These are phyloP conservation scores for Penicillium aurantiogriseum DNA, from an alignment of 2,329 filamentous ascomycete genomes.

Conservation along the genomic window DNA sequence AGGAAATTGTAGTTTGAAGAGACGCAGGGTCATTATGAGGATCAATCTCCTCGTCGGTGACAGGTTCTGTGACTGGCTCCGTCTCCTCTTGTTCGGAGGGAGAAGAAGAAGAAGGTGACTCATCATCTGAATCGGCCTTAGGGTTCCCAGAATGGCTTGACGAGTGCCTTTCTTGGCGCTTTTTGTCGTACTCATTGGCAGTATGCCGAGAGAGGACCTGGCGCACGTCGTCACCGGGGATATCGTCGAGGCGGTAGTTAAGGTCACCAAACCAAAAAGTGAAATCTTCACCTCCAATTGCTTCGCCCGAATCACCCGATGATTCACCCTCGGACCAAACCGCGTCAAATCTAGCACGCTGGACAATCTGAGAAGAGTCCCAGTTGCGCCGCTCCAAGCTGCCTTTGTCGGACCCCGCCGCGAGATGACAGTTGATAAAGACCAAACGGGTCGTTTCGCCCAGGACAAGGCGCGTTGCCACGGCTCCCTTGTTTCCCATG, in stretches of 20 bases:
- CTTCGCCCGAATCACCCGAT: conserved; percentile 58
- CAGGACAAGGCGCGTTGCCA: conserved; percentile 75
- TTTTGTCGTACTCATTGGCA: conserved; percentile 69
- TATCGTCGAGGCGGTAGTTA: conserved; percentile 85
- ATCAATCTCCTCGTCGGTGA: conserved; percentile 64
- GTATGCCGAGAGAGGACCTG: conserved; percentile 80
- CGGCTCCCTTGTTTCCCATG: conserved; percentile 93
- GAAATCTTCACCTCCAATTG: conserved; percentile 87
- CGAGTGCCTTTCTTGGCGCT: conserved; percentile 36
- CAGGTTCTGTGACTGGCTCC: conserved; percentile 42
- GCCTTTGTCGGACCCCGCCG: conserved; percentile 76
- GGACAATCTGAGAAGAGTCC: conserved; percentile 78
- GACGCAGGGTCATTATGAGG: conserved; percentile 77
- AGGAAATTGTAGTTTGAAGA: conserved; percentile 82
- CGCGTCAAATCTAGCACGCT: conserved; percentile 74
- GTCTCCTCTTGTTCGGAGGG: conserved; percentile 7
- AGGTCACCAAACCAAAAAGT: conserved; percentile 95
- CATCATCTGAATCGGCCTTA: not conserved
- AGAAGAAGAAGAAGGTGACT: conserved; percentile 5
- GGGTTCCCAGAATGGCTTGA: conserved; percentile 4
- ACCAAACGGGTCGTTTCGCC: conserved; percentile 87
- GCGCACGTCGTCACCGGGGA: conserved; percentile 87
- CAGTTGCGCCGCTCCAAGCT: conserved; percentile 82
- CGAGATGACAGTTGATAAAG: conserved; percentile 88
- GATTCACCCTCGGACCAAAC: conserved; percentile 62